Percentiles rank a stretch among this genome's conserved stretches.
Evolutionary conservation across 192 early-diverging fungal species (phyloP).

Genomic region (Backusella tuberculispora): DNA sequence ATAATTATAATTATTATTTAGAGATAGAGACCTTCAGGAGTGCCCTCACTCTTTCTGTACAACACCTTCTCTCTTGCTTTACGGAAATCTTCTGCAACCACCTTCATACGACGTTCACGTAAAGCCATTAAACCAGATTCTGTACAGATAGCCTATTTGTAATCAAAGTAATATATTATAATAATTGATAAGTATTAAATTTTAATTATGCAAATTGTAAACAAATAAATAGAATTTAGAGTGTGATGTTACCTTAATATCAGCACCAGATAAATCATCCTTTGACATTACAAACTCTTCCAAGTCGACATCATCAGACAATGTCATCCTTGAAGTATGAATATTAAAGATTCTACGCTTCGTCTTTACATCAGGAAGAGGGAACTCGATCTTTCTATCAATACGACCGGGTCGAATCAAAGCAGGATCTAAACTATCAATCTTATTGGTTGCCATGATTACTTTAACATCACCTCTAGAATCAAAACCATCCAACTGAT

Average conservation of each 20-base stretch:
- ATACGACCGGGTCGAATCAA: conserved; percentile 95
- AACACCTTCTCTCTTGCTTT: conserved; percentile 99
- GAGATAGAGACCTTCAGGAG: conserved; percentile 93
- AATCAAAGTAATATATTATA: background rate
- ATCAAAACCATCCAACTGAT: conserved; percentile 98
- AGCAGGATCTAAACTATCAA: conserved; percentile 96
- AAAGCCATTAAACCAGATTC: conserved; percentile 97
- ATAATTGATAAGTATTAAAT: background rate
- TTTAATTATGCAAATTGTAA: background rate
- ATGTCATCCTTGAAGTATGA: conserved; percentile 92
- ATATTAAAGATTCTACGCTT: conserved; percentile 98
- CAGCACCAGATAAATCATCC: conserved; percentile 97
- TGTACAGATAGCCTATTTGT: conserved; percentile 90
- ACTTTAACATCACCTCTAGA: conserved; percentile 96
- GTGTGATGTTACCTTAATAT: conserved; percentile 77
- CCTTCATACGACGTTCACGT: conserved; percentile 98
- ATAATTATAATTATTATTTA: conserved; percentile 44
- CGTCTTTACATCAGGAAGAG: conserved; percentile 93
- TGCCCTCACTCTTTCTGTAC: conserved; percentile 97
- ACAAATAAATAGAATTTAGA: background rate
- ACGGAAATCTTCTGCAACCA: conserved; percentile 93
- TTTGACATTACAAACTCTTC: conserved; percentile 99
- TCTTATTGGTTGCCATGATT: conserved; percentile 99
- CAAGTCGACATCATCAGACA: conserved; percentile 95
- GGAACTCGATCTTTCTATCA: conserved; percentile 99